A percentile compares a stretch with the other conserved stretches of the same genome.
Conservation (phyloP, 139 green algal species). For the Chlorella sorokiniana region DNA sequence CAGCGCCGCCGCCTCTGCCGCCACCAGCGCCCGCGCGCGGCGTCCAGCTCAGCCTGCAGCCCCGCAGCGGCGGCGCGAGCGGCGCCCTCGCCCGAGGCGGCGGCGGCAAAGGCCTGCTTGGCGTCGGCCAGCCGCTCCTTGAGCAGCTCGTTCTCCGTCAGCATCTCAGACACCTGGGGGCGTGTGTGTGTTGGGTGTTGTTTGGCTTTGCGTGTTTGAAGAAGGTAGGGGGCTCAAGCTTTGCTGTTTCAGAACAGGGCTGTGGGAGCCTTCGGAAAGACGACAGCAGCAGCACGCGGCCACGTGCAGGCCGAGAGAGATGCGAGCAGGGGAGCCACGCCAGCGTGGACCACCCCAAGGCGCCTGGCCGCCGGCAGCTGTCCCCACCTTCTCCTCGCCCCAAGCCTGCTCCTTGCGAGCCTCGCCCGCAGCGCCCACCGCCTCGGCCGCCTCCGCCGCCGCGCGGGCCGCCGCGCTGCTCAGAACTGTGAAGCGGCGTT, state of each 20-base stretch:
- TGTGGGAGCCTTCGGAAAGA: no score
- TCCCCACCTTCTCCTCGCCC: constrained; percentile 28
- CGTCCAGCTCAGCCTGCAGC: constrained; percentile 15
- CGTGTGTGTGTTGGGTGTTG: background rate
- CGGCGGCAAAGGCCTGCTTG: constrained; percentile 14
- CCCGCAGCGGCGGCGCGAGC: background rate
- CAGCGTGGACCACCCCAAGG: no score
- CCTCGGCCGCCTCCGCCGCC: background rate
- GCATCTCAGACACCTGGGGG: constrained; percentile 17
- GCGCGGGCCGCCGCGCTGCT: background rate
- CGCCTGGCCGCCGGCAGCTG: no score
- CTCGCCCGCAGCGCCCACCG: background rate
- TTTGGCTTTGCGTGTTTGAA: background rate
- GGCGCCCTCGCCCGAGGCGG: background rate
- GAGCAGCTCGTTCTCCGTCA: constrained; percentile 40
- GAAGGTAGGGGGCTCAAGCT: no score
- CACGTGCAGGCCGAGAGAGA: no score
- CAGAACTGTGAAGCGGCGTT: constrained; percentile 6
- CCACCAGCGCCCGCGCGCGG: background rate
- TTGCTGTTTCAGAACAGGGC: no score
- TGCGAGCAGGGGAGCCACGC: no score
- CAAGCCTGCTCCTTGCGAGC: constrained; percentile 24
- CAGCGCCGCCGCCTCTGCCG: background rate
- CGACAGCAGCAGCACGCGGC: no score
- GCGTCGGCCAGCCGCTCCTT: constrained; percentile 40